Base-by-base conservation (phyloP, 805 yeast species). In the Ogataea siamensis region DNA sequence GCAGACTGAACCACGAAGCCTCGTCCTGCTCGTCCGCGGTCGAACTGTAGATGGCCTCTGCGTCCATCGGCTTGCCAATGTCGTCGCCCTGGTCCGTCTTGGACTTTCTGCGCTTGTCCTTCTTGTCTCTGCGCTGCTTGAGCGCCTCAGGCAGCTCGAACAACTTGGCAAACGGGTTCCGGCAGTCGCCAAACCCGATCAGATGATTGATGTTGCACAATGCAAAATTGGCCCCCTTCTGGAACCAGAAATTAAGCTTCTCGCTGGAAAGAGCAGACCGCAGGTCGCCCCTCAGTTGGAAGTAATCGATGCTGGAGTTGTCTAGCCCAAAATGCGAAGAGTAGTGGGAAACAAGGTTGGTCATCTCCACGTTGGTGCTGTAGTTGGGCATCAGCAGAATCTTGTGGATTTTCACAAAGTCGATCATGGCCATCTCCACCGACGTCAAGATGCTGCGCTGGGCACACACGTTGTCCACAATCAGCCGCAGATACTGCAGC, bases 381-480 rank as follows among this genome's bases (percentile, higher is more conserved):
- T 58, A 79, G 46, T 72, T 68, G n/a, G 80, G 80, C 54, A 81
- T 67, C 43, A 80, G 59, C 55, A 80, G 68, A 4, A 80, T 83
- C 55, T 81, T 83, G 55, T 80, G 84, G 41, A 80, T 81, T 55
- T 80, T 76, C 34, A 76, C 75, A 49, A 76, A 76, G 49, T 76
- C 81, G 32, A 76, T 76, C 54, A 73, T 74, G 18, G 81, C 76
- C 58, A 76, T 67, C 51, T 76, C 82, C 22, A 74, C 61, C n/a
- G 74, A 62, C 48, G 86, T 67, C 56, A 83, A 56, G 31, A 76
- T 73, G 52, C 74, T 74, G 39, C 81, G 56, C 46, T 78, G 81
- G n/a, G 79, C 74, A 51, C 81, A 76, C 43, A 83, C 84, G 53
- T 83, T 84, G 48, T 84, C 93, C 34, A 85, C 83, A 14, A 85